phyloP scores from a whole-genome alignment of 164 flowering plant species.

The Liquidambar formosana region DNA sequence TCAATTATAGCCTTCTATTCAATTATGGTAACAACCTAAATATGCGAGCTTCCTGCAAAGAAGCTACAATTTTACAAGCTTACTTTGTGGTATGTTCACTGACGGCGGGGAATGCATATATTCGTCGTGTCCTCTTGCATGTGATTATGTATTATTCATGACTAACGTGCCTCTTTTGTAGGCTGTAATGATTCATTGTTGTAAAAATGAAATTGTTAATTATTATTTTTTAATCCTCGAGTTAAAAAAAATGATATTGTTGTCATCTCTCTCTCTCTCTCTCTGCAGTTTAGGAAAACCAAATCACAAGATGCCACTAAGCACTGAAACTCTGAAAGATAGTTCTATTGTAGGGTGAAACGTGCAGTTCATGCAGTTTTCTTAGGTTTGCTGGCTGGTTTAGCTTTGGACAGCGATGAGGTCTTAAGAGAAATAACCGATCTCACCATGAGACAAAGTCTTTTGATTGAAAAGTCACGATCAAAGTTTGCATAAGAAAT shows the following conservation, averaged over 20 bases:
- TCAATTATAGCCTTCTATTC: not conserved
- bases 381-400: slow-evolving; percentile 34
- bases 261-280: too few species aligned
- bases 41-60: not conserved
- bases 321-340: too few species aligned
- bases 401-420: slow-evolving; percentile 26
- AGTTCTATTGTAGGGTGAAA: slow-evolving; percentile 14
- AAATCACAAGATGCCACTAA: too few species aligned
- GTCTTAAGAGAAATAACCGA: not conserved
- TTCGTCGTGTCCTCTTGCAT: not conserved
- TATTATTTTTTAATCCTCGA: not conserved
- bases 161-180: not conserved
- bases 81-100: too few species aligned
- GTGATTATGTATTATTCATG: not conserved
- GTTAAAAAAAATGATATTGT: too few species aligned
- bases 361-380: slow-evolving; percentile 40
- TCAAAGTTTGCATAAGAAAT: not conserved
- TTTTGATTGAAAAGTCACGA: slow-evolving; percentile 1
- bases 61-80: too few species aligned
- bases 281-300: too few species aligned
- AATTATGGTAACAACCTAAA: not conserved
- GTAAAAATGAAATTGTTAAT: not conserved
- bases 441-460: slow-evolving; percentile 22
- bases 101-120: too few species aligned
- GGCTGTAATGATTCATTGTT: not conserved